Base-by-base conservation (phyloP, 1,284 basidiomycete genomes). In the Amylostereum areolatum region DNA sequence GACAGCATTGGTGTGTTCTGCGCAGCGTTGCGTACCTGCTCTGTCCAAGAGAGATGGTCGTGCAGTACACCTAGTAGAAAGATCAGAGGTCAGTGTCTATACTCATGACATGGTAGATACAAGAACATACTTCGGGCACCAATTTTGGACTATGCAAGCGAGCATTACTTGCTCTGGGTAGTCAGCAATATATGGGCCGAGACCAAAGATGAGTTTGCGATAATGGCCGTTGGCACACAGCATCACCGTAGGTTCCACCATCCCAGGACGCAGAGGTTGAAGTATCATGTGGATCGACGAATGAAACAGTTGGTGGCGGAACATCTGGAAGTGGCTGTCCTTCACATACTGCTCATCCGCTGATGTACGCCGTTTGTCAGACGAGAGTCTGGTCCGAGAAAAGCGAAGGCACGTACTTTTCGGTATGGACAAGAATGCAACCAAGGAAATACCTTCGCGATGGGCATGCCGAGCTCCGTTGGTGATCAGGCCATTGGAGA, bases 401-500 rank as follows among this genome's bases (percentile, higher is more conserved):
- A 28, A 24, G 9, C 8, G 40, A 42, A 8, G 12, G 46, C 28
- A 31, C 3, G 10, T 27, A 61, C 57, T 46, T 49, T 59, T 59
- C 1, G 63, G 62, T 3, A 64, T 63, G 3, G 59, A 53, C 2
- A 63, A 51, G 45, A 64, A 65, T 0, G 35, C 62, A 29, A 63
- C 48, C 0, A 51, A 50, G 5, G 52, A 40, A 9, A 65, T 46
- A 4, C 52, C 58, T 46, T 62, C 47, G 3, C 48, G 53, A 52
- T 52, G 55, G 39, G 43, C 59, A 51, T 29, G 62, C 46, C 43
- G 64, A 48, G 63, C 53, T 45, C 44, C 43, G 45, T 61, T 62
- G 35, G 52, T 51, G 33, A 57, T 24, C 33, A 53, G 51, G 2
- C 58, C 53, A 3, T 53, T 47, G 12, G 55, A 57, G 6, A 57